Evolutionary conservation across 129 eudicot species (phyloP).

Genomic region (Artemisia tridentata): DNA sequence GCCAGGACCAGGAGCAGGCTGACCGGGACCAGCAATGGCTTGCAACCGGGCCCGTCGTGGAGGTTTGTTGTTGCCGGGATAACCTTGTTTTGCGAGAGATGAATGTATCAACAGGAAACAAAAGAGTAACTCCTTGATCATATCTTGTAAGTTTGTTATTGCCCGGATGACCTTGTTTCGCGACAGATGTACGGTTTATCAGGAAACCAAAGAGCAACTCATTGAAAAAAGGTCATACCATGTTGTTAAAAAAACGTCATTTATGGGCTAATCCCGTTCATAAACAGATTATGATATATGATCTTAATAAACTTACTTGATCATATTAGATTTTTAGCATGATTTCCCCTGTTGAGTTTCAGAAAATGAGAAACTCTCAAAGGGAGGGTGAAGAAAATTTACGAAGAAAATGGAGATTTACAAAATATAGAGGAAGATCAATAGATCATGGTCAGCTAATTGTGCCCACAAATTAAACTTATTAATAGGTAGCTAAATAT

Average conservation of each 20-base stretch:
- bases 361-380: constrained; percentile 29
- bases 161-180: constrained; percentile 17
- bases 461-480: constrained; percentile 24
- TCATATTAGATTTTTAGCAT: constrained; percentile 7
- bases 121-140: constrained; percentile 49
- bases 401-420: constrained; percentile 23
- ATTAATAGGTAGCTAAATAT: constrained; percentile 24
- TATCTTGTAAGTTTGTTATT: constrained; percentile 24
- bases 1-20: not conserved
- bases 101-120: constrained; percentile 41
- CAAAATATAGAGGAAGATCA: constrained; percentile 16
- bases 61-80: constrained; percentile 21
- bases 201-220: no score
- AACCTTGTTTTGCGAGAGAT: constrained; percentile 27
- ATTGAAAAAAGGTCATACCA: no score
- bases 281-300: no score
- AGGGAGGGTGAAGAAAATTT: constrained; percentile 29
- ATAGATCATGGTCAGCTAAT: constrained; percentile 16
- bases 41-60: constrained; percentile 23
- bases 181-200: no score
- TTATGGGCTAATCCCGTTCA: no score
- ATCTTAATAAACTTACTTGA: not conserved
- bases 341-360: constrained; percentile 33
- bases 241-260: no score
- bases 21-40: not conserved